Conservation (phyloP, 805 yeast species). For the Helenozyma baotianmanensis region DNA sequence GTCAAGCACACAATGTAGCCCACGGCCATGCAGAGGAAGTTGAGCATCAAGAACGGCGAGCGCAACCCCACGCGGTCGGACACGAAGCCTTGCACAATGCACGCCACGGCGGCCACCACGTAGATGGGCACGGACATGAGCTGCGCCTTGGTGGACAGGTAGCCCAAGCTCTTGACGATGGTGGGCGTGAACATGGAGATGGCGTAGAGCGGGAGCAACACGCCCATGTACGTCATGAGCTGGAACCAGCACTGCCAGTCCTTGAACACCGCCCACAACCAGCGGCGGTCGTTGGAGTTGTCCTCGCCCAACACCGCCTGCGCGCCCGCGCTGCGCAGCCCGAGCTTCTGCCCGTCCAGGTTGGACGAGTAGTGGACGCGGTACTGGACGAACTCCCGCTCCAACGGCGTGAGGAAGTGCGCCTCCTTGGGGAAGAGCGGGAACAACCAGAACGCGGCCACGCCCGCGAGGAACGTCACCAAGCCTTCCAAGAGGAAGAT, state of each 20-base stretch:
- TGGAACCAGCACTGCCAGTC: conserved; percentile 25
- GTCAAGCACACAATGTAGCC: conserved; percentile 26
- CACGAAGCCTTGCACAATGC: conserved; percentile 21
- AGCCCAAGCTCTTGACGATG: conserved; percentile 39
- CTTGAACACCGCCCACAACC: conserved; percentile 13
- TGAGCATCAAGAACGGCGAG: conserved; percentile 23
- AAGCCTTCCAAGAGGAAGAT: conserved; percentile 44
- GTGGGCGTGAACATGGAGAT: conserved; percentile 42
- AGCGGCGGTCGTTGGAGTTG: conserved; percentile 4
- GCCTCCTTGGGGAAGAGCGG: conserved; percentile 36
- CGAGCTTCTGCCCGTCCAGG: not conserved
- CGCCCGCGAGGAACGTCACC: conserved; percentile 32
- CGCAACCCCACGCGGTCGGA: conserved; percentile 23
- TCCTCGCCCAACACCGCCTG: conserved; percentile 3
- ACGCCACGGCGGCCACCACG: conserved; percentile 24
- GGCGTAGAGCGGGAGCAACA: conserved; percentile 29
- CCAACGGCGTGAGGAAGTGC: conserved; percentile 36
- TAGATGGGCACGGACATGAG: conserved; percentile 42
- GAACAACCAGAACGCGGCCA: conserved; percentile 27
- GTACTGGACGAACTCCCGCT: conserved; percentile 31
- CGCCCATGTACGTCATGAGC: conserved; percentile 21
- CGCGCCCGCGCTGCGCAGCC: not conserved
- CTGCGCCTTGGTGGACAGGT: conserved; percentile 35
- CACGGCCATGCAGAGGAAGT: conserved; percentile 19
- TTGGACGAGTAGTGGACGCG: conserved; percentile 42